phyloP scores from a whole-genome alignment of 1,139 yeast species.

The Scheffersomyces segobiensis region DNA sequence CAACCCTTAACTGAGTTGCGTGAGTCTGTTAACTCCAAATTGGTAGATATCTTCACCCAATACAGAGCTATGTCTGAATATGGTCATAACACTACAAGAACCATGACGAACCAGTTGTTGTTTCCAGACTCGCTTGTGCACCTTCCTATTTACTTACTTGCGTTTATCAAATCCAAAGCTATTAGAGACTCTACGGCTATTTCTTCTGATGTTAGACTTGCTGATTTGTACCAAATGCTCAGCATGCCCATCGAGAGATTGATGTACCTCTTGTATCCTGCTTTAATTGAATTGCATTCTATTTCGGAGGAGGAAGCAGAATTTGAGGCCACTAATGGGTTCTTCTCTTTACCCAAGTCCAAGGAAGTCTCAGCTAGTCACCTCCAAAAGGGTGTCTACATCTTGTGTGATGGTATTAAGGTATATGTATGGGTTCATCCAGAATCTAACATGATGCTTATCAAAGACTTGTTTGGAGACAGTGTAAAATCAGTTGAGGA shows the following conservation, averaged over 20 bases:
- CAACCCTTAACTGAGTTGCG: slow-evolving; percentile 65
- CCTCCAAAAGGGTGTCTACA: slow-evolving; percentile 74
- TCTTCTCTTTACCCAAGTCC: slow-evolving; percentile 51
- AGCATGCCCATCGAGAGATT: slow-evolving; percentile 61
- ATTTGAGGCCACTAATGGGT: slow-evolving; percentile 43
- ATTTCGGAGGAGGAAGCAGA: slow-evolving; percentile 58
- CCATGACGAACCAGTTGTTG: slow-evolving; percentile 65
- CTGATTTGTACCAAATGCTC: slow-evolving; percentile 55
- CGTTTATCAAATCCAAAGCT: slow-evolving; percentile 69
- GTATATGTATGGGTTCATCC: slow-evolving; percentile 72
- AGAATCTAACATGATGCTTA: slow-evolving; percentile 63
- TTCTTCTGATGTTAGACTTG: slow-evolving; percentile 60
- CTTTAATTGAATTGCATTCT: slow-evolving; percentile 72
- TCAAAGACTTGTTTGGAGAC: slow-evolving; percentile 75
- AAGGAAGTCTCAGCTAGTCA: slow-evolving; percentile 48
- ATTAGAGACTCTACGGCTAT: slow-evolving; percentile 50
- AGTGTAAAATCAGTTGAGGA: slow-evolving; percentile 41
- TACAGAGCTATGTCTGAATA: slow-evolving; percentile 62
- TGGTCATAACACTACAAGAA: slow-evolving; percentile 46
- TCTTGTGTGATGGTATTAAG: slow-evolving; percentile 68
- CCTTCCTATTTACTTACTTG: slow-evolving; percentile 65
- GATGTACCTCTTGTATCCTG: slow-evolving; percentile 74
- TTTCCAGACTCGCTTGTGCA: slow-evolving; percentile 82
- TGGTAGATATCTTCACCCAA: slow-evolving; percentile 74
- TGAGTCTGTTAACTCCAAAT: slow-evolving; percentile 59